Evolutionary conservation across 1,284 basidiomycete species (phyloP), one percentile per base, ranked within the genome.

Genomic region (Anthracocystis panici-leucophaei): DNA sequence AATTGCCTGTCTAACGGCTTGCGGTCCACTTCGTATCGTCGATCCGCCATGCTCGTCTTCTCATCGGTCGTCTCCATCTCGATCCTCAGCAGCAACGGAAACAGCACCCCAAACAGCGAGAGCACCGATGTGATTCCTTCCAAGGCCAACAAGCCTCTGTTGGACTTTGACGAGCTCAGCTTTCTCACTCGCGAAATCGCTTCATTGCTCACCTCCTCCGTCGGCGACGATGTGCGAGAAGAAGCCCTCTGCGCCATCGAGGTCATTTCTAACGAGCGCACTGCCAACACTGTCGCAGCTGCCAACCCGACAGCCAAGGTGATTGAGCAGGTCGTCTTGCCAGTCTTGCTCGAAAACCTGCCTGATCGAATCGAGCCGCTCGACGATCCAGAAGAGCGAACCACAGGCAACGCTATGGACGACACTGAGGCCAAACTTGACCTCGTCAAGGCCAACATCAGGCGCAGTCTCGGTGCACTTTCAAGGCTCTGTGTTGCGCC

Each of bases 141-240:
- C 18, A 75, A 57, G 23, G 5, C 41, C 2, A 46, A 12, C 27
- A 62, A 65, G 23, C 58, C 86, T 0, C 88, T 95, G 48, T 87
- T 95, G 31, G 87, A 89, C 0, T 88, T 90, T 53, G 89, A 91
- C 31, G 95, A 98, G 83, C 85, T 93, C 3, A 89, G 90, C 12
- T 94, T 92, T 82, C 87, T 94, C 46, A 92, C 95, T 1, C 90
- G 91, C 63, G 91, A 90, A 58, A 88, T 92, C 33, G 91, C 93
- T 78, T 91, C 93, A 40, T 72, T 88, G 52, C 86, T 94, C 11
- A 85, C 94, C 35, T 86, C 89, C 40, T 87, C 88, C 23, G 87
- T 89, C 44, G 87, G 88, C 27, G 89, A 90, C 16, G 90, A 91
- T 21, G 87, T 87, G 12, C 71, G 85, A 80, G 86, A 69, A 48